phyloP scores from a whole-genome alignment of 2,329 filamentous ascomycete species.

The Aspergillus terreus region DNA sequence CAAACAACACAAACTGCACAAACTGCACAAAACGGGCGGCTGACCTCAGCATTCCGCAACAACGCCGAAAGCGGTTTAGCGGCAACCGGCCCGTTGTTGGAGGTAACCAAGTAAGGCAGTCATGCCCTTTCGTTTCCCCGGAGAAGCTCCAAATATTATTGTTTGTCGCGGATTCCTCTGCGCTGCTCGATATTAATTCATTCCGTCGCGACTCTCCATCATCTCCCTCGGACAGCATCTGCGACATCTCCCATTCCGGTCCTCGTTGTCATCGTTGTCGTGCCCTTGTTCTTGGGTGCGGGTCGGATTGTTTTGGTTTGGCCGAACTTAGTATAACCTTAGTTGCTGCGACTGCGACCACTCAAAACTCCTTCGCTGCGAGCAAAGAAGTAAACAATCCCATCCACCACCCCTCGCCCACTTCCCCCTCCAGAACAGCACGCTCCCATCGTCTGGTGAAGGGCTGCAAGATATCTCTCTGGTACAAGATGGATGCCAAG shows the following conservation, averaged over 20 bases:
- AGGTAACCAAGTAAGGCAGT: conserved; percentile 21
- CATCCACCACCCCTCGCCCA: conserved; percentile 4
- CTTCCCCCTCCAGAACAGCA: conserved; percentile 1
- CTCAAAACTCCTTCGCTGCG: conserved; percentile 8
- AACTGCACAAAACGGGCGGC: conserved; percentile 10
- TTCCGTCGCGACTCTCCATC: conserved; percentile 4
- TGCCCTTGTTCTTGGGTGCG: conserved; percentile 12
- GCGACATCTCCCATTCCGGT: conserved; percentile 1
- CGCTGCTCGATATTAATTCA: conserved; percentile 5
- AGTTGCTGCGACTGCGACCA: conserved; percentile 12
- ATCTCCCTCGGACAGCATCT: background rate
- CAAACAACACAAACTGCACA: conserved; percentile 20
- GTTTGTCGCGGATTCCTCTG: conserved; percentile 11
- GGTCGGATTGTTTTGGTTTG: conserved; percentile 23
- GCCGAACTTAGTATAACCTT: conserved; percentile 19
- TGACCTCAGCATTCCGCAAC: conserved; percentile 17
- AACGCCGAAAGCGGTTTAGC: conserved; percentile 14
- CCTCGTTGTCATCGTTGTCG: conserved; percentile 5
- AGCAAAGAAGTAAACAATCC: conserved; percentile 20
- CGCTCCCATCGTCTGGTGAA: conserved; percentile 10
- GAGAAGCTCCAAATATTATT: conserved; percentile 5
- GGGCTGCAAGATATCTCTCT: conserved; percentile 3
- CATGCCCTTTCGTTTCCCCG: conserved; percentile 5
- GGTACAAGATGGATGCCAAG: conserved; percentile 45
- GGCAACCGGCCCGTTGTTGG: conserved; percentile 10